These are phyloP conservation scores for Abrus pulchellus DNA, from an alignment of 306 rosid species.

Conservation along the genomic window DNA sequence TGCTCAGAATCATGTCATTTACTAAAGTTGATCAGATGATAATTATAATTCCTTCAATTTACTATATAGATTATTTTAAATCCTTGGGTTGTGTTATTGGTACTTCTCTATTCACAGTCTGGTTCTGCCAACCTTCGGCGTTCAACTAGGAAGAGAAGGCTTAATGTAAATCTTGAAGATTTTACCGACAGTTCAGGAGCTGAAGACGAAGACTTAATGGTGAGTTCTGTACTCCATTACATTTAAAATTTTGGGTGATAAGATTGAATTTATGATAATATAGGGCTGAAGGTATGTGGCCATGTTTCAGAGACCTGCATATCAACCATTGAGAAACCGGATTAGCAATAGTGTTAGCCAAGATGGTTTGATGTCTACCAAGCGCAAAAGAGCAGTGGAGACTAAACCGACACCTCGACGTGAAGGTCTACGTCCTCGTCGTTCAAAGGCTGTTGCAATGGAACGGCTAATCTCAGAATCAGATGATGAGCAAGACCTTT, in stretches of 20 bases:
- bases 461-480: conserved; percentile 61
- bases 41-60: conserved; percentile 26
- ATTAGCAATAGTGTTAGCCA: conserved; percentile 57
- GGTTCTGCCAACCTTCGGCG: conserved; percentile 74
- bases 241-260: conserved; percentile 34
- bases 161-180: conserved; percentile 58
- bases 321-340: conserved; percentile 59
- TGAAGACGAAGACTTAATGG: conserved; percentile 82
- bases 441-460: conserved; percentile 63
- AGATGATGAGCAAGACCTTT: conserved; percentile 78
- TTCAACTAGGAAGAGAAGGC: conserved; percentile 76
- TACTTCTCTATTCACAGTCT: conserved; percentile 54
- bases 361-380: conserved; percentile 65
- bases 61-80: conserved; percentile 39
- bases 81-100: conserved; percentile 41
- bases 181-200: conserved; percentile 74
- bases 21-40: conserved; percentile 28
- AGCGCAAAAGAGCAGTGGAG: conserved; percentile 64
- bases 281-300: conserved; percentile 48
- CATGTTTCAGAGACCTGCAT: conserved; percentile 69
- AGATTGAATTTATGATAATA: conserved; percentile 43
- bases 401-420: conserved; percentile 75
- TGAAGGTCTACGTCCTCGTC: conserved; percentile 97
- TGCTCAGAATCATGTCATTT: conserved; percentile 7
- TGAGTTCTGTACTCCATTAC: conserved; percentile 49